These are phyloP conservation scores for Calocybe cyanea DNA, from an alignment of 768 basidiomycete species.

Conservation along the genomic window DNA sequence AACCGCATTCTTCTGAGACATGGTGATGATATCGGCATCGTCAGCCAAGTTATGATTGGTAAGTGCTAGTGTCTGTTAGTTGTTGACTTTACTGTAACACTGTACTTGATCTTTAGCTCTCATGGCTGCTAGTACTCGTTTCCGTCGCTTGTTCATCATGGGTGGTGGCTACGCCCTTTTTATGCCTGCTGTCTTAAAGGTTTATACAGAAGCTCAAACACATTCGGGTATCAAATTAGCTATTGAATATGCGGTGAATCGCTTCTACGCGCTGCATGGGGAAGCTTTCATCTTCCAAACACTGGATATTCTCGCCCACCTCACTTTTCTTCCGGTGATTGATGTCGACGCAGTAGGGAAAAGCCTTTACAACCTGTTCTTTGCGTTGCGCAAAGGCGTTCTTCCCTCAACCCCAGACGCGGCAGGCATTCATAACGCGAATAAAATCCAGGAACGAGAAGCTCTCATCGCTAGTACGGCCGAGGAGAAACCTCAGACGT, in stretches of 20 bases:
- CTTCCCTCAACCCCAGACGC: constrained; percentile 45
- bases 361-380: constrained; percentile 55
- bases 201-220: constrained; percentile 58
- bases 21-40: constrained; percentile 72
- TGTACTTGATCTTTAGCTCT: constrained; percentile 40
- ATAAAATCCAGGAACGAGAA: constrained; percentile 64
- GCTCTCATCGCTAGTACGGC: constrained; percentile 65
- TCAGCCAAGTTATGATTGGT: constrained; percentile 75
- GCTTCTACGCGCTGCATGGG: constrained; percentile 71
- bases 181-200: constrained; percentile 68
- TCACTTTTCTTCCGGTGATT: constrained; percentile 45
- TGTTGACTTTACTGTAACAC: too few species aligned
- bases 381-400: constrained; percentile 46
- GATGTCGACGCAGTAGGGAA: constrained; percentile 51
- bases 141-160: constrained; percentile 69
- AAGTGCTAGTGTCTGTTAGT: constrained; percentile 20
- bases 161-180: constrained; percentile 72
- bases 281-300: constrained; percentile 75
- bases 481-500: constrained; percentile 71
- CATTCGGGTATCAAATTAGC: constrained; percentile 58
- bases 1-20: constrained; percentile 67
- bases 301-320: constrained; percentile 56
- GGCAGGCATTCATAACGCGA: constrained; percentile 64
- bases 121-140: constrained; percentile 74
- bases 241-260: constrained; percentile 66